Evolutionary conservation across 805 yeast species (phyloP), one percentile per base, ranked within the genome.

Genomic region (Saccharomycopsis capsularis): DNA sequence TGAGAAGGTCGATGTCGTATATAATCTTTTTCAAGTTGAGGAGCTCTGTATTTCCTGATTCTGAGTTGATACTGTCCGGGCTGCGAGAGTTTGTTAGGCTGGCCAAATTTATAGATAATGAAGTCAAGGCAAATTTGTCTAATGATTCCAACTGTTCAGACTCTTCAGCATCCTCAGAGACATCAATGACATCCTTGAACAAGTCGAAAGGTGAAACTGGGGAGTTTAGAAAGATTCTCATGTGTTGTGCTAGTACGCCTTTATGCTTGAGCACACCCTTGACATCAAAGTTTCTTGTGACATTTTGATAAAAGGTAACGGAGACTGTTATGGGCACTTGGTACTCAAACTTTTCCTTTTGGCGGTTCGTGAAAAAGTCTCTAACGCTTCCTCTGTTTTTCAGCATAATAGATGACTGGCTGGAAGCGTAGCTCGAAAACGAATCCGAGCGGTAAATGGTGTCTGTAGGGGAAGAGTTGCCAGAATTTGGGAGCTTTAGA

Each of bases 121-220:
- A 47, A 32, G 35, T 47, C 16, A 47, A 18, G 40, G 24, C 25
- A 24, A 46, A 46, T 15, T 40, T 40, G 29, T 46, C 50, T 19
- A 37, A 13, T 18, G 19, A 34, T 18, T 27, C 35, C 24, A 29
- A 7, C 19, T 41, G 25, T 13, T 39, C 9, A 5, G 11, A 7
- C n/a, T 18, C 25, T 36, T 7, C 6, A 36, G 18, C 6, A 39
- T 9, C 42, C 25, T 45, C 47, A 19, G 48, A 27, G n/a, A 24
- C n/a, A 4, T 47, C 52, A 22, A 37, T 44, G 19, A 46, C 32
- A 35, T 46, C 50, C 48, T 46, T 46, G 50, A 41, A 40, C 16
- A 41, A 41, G 18, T 46, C 50, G 19, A 46, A 46, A 3, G 52
- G 52, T 3, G 52, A 36, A 13, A 32, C 24, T 13, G 49, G n/a